A percentile compares a stretch with the other conserved stretches of the same genome.
Conservation (phyloP, 2,329 filamentous ascomycete genomes). For the Paecilomyces sp. region DNA sequence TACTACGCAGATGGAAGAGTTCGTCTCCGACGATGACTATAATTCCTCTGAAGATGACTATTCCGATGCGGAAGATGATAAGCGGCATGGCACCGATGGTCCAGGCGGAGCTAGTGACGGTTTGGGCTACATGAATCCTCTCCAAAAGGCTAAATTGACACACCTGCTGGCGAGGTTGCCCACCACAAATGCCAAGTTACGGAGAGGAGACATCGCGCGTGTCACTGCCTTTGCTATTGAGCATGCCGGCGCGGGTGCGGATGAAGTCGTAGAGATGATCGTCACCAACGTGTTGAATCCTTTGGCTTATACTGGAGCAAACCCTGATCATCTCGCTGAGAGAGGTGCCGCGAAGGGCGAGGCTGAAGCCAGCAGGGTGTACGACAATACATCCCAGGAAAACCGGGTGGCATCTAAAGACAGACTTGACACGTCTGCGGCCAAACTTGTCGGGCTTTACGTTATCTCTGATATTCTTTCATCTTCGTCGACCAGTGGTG, state of each 20-base stretch:
- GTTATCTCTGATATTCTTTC: conserved; percentile 74
- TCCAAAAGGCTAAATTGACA: conserved; percentile 76
- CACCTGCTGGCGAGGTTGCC: conserved; percentile 80
- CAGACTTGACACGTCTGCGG: conserved; percentile 59
- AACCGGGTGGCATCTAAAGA: conserved; percentile 27
- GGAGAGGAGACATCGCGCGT: conserved; percentile 78
- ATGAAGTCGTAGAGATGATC: conserved; percentile 87
- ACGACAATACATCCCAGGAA: conserved; percentile 31
- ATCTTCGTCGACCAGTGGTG: conserved; percentile 65
- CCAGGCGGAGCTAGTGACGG: conserved; percentile 35
- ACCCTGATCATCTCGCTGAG: conserved; percentile 43
- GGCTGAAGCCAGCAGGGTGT: conserved; percentile 17
- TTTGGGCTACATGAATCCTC: conserved; percentile 66
- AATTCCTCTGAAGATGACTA: conserved; percentile 82
- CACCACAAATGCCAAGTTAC: conserved; percentile 62
- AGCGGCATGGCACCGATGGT: conserved; percentile 40
- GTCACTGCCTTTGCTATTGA: conserved; percentile 84
- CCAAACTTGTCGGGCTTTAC: conserved; percentile 75
- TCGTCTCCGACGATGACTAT: conserved; percentile 78
- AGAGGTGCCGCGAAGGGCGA: conserved; percentile 23
- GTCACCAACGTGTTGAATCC: conserved; percentile 75
- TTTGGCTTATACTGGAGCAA: conserved; percentile 64
- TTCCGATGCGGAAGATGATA: conserved; percentile 37
- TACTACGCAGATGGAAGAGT: conserved; percentile 65
- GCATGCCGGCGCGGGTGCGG: conserved; percentile 74